Conservation (phyloP, 805 yeast species). For the Kluyveromyces lactis region DNA sequence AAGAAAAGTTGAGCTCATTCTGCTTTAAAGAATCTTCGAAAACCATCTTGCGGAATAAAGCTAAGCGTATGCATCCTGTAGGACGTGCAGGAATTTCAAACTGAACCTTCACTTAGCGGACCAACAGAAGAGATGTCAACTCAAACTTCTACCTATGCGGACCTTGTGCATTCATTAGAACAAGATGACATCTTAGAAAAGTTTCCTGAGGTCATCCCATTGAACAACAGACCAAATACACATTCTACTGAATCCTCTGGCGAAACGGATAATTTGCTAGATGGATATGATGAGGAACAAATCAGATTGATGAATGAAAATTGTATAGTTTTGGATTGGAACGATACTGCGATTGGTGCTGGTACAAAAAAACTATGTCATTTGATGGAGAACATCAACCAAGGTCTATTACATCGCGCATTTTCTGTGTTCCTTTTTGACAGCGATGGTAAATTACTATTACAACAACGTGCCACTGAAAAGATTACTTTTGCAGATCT, state of each 20-base stretch:
- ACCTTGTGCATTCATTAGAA: conserved; percentile 45
- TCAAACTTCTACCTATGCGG: conserved; percentile 32
- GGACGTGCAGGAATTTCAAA: too few species aligned
- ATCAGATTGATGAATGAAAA: conserved; percentile 92
- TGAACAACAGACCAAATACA: conserved; percentile 52
- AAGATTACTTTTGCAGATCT: conserved; percentile 92
- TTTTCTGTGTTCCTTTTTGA: conserved; percentile 92
- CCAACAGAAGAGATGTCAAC: neutral
- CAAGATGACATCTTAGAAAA: conserved; percentile 42
- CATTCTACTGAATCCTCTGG: conserved; percentile 30
- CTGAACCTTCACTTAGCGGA: too few species aligned
- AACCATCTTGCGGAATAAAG: too few species aligned
- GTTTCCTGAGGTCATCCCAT: conserved; percentile 65
- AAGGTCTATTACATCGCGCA: conserved; percentile 88
- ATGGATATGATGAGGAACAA: conserved; percentile 90
- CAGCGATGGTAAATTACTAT: conserved; percentile 60
- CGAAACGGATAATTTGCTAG: conserved; percentile 43
- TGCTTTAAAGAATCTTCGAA: too few species aligned
- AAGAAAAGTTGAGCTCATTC: too few species aligned
- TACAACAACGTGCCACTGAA: conserved; percentile 94
- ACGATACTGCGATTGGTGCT: conserved; percentile 84
- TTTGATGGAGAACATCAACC: conserved; percentile 76
- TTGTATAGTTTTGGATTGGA: conserved; percentile 84
- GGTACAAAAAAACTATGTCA: conserved; percentile 90
- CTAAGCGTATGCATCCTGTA: too few species aligned